Conservation (phyloP, 495 filamentous ascomycete species). For the Friedmanniomyces endolithicus region DNA sequence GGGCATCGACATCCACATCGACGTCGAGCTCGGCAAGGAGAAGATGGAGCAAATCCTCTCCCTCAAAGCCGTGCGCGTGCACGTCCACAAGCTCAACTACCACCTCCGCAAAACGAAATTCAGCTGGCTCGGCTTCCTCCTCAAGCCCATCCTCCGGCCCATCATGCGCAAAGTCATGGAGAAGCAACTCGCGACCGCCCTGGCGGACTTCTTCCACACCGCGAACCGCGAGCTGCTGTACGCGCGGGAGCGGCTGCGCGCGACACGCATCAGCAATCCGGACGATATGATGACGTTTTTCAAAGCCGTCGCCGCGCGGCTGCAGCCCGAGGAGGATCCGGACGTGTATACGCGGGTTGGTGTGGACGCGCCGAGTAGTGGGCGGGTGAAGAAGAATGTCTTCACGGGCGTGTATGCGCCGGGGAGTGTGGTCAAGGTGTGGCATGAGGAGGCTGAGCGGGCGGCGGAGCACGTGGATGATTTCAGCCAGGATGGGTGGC, state of each 20-base stretch:
- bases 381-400: slow-evolving; percentile 37
- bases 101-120: slow-evolving; percentile 62
- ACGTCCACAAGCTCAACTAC: slow-evolving; percentile 78
- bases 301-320: slow-evolving; percentile 61
- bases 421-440: slow-evolving; percentile 73
- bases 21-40: slow-evolving; percentile 66
- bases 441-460: slow-evolving; percentile 62
- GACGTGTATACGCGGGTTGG: slow-evolving; percentile 63
- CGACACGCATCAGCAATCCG: slow-evolving; percentile 70
- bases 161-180: slow-evolving; percentile 69
- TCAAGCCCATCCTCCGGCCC: slow-evolving; percentile 74
- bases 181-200: slow-evolving; percentile 58
- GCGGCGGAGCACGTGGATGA: slow-evolving; percentile 54
- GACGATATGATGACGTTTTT: slow-evolving; percentile 69
- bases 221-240: slow-evolving; percentile 77
- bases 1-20: slow-evolving; percentile 74
- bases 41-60: slow-evolving; percentile 68
- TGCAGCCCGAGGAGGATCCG: slow-evolving; percentile 56
- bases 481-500: slow-evolving; percentile 59
- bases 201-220: slow-evolving; percentile 54
- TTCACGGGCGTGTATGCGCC: slow-evolving; percentile 81
- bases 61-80: slow-evolving; percentile 59
- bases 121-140: slow-evolving; percentile 62
- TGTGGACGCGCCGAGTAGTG: slow-evolving; percentile 42
- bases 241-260: slow-evolving; percentile 73